phyloP scores from a whole-genome alignment of 2,329 filamentous ascomycete genomes.

The Trichophyton benhamiae region DNA sequence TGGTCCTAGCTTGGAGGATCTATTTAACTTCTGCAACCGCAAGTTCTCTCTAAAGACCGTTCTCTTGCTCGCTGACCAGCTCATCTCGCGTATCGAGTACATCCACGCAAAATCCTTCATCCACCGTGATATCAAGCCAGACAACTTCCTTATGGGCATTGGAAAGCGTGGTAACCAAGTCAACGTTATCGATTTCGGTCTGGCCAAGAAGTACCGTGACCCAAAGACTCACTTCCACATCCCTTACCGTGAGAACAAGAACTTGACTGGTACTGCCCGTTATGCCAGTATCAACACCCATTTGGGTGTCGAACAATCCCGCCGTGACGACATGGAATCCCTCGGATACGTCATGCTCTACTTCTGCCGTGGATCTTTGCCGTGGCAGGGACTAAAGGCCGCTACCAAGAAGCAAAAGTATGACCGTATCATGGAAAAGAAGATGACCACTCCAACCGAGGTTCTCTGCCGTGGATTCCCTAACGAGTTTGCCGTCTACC shows the following conservation, averaged over 20 bases:
- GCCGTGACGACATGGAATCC: conserved; percentile 98
- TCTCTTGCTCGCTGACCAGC: conserved; percentile 86
- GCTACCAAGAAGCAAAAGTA: conserved; percentile 99
- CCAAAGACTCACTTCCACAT: conserved; percentile 99
- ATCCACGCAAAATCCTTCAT: conserved; percentile 99
- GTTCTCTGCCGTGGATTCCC: conserved; percentile 98
- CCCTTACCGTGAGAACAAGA: conserved; percentile 99
- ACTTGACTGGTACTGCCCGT: conserved; percentile 94
- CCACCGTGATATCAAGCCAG: conserved; percentile 98
- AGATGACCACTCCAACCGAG: conserved; percentile 99
- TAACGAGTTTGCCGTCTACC: conserved; percentile 98
- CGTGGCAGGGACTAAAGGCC: conserved; percentile 97
- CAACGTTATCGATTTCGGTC: conserved; percentile 97
- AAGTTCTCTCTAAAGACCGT: conserved; percentile 99
- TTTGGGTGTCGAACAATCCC: conserved; percentile 94
- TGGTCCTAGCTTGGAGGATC: conserved; percentile 86
- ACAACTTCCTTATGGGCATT: conserved; percentile 99
- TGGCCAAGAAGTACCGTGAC: conserved; percentile 99
- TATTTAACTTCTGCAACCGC: conserved; percentile 99
- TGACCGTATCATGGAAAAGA: conserved; percentile 99
- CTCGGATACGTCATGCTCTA: conserved; percentile 99
- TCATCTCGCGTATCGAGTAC: conserved; percentile 98
- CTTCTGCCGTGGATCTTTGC: conserved; percentile 97
- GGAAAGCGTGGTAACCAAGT: conserved; percentile 99
- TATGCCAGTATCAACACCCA: conserved; percentile 99